Conservation (phyloP, 768 basidiomycete species). For the Leccinum pellstonianum region DNA sequence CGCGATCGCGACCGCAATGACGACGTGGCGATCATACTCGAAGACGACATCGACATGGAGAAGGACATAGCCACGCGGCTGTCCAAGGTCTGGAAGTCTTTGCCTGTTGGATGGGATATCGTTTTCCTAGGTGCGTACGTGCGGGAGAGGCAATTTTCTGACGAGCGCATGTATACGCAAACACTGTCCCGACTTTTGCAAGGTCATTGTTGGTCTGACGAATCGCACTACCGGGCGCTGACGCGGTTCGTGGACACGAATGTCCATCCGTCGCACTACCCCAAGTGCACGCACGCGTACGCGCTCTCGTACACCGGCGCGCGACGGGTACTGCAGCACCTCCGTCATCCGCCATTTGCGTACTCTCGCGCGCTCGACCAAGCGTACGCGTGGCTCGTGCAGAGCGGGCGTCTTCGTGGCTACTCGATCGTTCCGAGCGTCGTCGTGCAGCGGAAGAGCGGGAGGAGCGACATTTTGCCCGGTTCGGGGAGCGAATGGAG, state of each 20-base stretch:
- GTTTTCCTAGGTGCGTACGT: constrained; percentile 59
- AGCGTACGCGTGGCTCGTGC: constrained; percentile 65
- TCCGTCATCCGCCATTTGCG: constrained; percentile 65
- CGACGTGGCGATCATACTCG: constrained; percentile 56
- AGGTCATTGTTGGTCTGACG: constrained; percentile 84
- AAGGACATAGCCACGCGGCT: constrained; percentile 48
- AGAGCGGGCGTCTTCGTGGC: constrained; percentile 50
- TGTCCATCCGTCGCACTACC: constrained; percentile 57
- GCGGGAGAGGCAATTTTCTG: background rate
- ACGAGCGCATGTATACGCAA: background rate
- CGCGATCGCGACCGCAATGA: constrained; percentile 12
- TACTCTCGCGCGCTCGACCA: constrained; percentile 79
- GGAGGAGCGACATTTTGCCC: constrained; percentile 52
- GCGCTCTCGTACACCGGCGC: constrained; percentile 60
- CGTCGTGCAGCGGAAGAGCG: constrained; percentile 61
- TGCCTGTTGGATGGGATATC: constrained; percentile 70
- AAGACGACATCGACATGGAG: constrained; percentile 83
- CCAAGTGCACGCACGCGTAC: constrained; percentile 77
- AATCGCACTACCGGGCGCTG: constrained; percentile 46
- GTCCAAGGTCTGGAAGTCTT: constrained; percentile 43
- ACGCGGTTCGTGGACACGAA: constrained; percentile 18
- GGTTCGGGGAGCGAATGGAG: constrained; percentile 56
- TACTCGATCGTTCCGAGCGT: constrained; percentile 70
- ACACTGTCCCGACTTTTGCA: background rate
- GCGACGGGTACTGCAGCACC: constrained; percentile 54